Evolutionary conservation across 768 basidiomycete species (phyloP).

Genomic region (Mrakia gelida): DNA sequence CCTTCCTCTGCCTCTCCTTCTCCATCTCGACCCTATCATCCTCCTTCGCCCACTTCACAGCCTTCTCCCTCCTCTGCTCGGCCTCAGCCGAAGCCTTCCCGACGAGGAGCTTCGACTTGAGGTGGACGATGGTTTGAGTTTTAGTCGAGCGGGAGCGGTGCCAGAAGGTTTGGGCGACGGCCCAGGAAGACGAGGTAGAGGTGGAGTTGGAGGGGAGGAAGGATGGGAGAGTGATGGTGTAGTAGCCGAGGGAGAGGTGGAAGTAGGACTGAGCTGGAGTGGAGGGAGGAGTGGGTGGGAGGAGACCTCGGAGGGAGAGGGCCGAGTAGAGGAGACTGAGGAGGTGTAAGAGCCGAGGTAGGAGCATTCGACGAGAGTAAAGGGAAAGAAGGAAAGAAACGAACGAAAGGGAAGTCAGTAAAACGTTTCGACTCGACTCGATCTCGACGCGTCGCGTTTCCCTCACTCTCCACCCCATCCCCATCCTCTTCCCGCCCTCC

Average conservation of each 20-base stretch:
- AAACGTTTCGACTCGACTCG: not conserved
- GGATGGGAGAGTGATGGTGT: slow-evolving; percentile 71
- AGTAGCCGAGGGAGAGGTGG: slow-evolving; percentile 73
- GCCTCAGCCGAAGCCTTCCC: slow-evolving; percentile 58
- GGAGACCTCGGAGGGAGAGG: slow-evolving; percentile 62
- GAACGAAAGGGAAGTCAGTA: slow-evolving; percentile 63
- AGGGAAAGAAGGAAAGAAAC: slow-evolving; percentile 69
- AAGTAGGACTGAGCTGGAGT: slow-evolving; percentile 59
- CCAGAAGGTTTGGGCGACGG: slow-evolving; percentile 57
- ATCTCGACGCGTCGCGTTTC: not conserved
- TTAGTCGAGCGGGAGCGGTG: slow-evolving; percentile 65
- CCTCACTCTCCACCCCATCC: not conserved
- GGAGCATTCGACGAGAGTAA: slow-evolving; percentile 71
- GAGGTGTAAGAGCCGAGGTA: slow-evolving; percentile 44
- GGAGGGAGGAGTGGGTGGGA: slow-evolving; percentile 35
- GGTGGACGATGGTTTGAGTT: slow-evolving; percentile 59
- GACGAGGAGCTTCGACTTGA: slow-evolving; percentile 59
- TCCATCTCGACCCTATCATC: slow-evolving; percentile 53
- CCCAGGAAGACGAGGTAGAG: slow-evolving; percentile 8
- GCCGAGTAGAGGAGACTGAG: slow-evolving; percentile 78
- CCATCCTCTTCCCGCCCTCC: not conserved
- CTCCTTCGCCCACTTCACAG: slow-evolving; percentile 65
- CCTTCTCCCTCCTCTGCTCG: slow-evolving; percentile 52
- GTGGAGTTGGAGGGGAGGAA: slow-evolving; percentile 51
- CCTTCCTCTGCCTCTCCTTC: slow-evolving; percentile 5